Conservation (phyloP, 257 asterid species). For the Scutellaria galericulata region DNA sequence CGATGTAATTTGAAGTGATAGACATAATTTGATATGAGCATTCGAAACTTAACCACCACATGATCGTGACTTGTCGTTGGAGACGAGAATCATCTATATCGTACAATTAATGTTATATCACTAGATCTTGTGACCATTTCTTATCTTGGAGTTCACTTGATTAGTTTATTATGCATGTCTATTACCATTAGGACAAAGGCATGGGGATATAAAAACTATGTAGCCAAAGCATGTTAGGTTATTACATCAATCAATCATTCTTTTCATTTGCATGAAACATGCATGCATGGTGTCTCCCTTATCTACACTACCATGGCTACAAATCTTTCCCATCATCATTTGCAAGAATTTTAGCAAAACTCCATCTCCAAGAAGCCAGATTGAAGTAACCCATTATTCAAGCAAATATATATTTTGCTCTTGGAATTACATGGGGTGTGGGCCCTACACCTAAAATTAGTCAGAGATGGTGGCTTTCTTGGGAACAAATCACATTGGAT, state of each 20-base stretch:
- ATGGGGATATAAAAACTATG: slow-evolving; percentile 42
- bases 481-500: slow-evolving; percentile 48
- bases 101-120: too few species aligned
- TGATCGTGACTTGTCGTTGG: too few species aligned
- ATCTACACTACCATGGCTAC: background rate
- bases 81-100: too few species aligned
- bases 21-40: background rate
- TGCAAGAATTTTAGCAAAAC: slow-evolving; percentile 44
- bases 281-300: slow-evolving; percentile 35
- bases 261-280: slow-evolving; percentile 22
- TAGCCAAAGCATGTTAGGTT: slow-evolving; percentile 30
- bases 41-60: too few species aligned
- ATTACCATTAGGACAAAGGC: slow-evolving; percentile 47
- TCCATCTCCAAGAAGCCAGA: slow-evolving; percentile 62
- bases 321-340: slow-evolving; percentile 20
- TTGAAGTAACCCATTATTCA: slow-evolving; percentile 11
- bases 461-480: slow-evolving; percentile 45
- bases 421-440: slow-evolving; percentile 42
- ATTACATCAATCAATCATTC: slow-evolving; percentile 23
- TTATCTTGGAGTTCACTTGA: slow-evolving; percentile 3
- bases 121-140: background rate
- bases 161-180: slow-evolving; percentile 30
- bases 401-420: background rate
- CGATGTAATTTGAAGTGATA: background rate
- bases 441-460: slow-evolving; percentile 33